phyloP scores from a whole-genome alignment of 106 monocot species.

The Dactylorhiza incarnata region DNA sequence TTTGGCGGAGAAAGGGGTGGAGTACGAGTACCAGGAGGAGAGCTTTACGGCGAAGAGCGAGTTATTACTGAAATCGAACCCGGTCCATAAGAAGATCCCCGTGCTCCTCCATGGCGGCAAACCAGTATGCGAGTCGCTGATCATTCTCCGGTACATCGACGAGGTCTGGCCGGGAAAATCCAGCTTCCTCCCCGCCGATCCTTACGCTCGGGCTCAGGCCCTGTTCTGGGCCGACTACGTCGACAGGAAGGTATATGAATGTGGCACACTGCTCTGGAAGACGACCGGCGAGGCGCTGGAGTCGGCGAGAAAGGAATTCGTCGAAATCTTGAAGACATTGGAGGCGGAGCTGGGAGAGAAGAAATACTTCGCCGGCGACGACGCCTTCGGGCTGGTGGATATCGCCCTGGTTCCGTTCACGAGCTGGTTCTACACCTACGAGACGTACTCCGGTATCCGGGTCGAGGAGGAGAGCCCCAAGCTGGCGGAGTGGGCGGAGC shows the following conservation, averaged over 20 bases:
- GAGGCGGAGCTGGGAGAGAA: conserved; percentile 50
- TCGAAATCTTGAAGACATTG: conserved; percentile 31
- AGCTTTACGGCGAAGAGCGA: conserved; percentile 9
- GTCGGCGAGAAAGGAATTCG: conserved; percentile 33
- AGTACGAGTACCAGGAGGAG: conserved; percentile 39
- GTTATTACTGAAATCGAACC: not conserved
- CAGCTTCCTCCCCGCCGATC: conserved; percentile 21
- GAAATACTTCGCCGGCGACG: conserved; percentile 41
- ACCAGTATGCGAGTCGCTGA: conserved; percentile 39
- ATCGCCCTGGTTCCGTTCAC: conserved; percentile 44
- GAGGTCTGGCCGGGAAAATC: conserved; percentile 10
- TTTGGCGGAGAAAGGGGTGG: conserved; percentile 34
- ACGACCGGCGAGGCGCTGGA: conserved; percentile 37
- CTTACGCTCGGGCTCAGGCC: conserved; percentile 22
- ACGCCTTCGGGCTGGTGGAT: conserved; percentile 46
- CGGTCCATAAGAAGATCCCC: conserved; percentile 9
- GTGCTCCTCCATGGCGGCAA: conserved; percentile 34
- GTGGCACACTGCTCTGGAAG: conserved; percentile 37
- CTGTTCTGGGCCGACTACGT: conserved; percentile 39
- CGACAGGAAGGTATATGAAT: conserved; percentile 34
- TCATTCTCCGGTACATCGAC: conserved; percentile 40
- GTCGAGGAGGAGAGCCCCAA: conserved; percentile 34
- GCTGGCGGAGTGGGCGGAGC: conserved; percentile 42
- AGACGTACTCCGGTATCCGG: conserved; percentile 26
- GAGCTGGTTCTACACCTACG: conserved; percentile 42